A percentile compares a stretch with the other conserved stretches of the same genome.
Evolutionary conservation across 176 grass and related monocot species (phyloP).

Genomic region (Bonia amplexicaulis): DNA sequence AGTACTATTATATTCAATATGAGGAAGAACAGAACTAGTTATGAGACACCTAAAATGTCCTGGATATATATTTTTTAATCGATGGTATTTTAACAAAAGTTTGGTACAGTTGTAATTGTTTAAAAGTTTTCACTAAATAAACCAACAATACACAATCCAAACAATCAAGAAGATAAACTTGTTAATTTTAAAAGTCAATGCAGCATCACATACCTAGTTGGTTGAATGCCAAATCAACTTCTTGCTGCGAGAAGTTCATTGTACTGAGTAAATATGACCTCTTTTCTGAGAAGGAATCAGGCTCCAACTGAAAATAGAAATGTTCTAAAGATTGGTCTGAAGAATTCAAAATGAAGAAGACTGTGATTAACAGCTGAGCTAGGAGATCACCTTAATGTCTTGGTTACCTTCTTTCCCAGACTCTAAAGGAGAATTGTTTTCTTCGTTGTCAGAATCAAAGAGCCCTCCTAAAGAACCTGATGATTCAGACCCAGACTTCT

Average conservation of each 20-base stretch:
- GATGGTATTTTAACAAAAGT: not conserved
- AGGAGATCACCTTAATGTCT: conserved; percentile 47
- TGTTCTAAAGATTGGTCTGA: not conserved
- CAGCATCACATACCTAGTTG: conserved; percentile 55
- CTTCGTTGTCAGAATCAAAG: conserved; percentile 72
- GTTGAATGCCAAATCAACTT: conserved; percentile 69
- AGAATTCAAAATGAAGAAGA: conserved; percentile 1
- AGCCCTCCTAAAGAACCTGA: conserved; percentile 61
- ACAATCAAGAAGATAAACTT: not conserved
- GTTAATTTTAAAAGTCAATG: not conserved
- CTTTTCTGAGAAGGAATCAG: conserved; percentile 46
- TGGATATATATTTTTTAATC: not conserved
- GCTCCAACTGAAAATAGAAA: conserved; percentile 38
- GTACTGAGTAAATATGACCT: conserved; percentile 56
- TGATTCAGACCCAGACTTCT: conserved; percentile 51
- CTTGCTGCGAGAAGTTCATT: conserved; percentile 75
- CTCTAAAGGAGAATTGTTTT: conserved; percentile 28
- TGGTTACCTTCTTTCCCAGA: conserved; percentile 23
- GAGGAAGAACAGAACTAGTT: not conserved
- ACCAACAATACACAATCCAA: not conserved
- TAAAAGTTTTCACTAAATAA: not conserved
- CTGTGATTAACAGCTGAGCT: conserved; percentile 3
- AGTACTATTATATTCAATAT: conserved; percentile 20
- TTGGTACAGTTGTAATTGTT: not conserved
- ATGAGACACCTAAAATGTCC: not conserved